A percentile compares a stretch with the other conserved stretches of the same genome.
These are phyloP conservation scores for Neostapfia colusana DNA, from an alignment of 176 grass and related monocot genomes.

Conservation along the genomic window DNA sequence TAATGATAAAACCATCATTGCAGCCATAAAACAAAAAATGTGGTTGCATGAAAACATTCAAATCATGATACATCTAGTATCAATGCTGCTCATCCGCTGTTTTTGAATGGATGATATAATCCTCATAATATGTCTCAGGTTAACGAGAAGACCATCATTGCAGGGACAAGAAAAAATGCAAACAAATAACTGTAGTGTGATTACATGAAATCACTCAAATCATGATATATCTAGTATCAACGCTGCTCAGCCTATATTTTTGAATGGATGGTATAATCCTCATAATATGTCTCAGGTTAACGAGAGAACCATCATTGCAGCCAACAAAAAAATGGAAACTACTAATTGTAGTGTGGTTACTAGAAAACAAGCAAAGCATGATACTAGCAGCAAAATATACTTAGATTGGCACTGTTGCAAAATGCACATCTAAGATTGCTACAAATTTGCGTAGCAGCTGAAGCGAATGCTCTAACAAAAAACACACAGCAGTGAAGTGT, in stretches of 20 bases:
- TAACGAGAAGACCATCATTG: slow-evolving; percentile 49
- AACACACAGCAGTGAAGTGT: neutral
- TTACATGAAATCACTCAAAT: neutral
- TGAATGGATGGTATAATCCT: slow-evolving; percentile 24
- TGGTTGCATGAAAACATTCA: neutral
- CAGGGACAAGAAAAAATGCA: slow-evolving; percentile 31
- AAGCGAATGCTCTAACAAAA: neutral
- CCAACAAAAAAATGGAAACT: neutral
- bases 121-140: slow-evolving; percentile 33
- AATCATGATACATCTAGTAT: neutral
- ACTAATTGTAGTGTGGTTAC: neutral
- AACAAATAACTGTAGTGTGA: neutral
- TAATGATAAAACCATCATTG: slow-evolving; percentile 42
- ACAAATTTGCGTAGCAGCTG: neutral
- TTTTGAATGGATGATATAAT: slow-evolving; percentile 29
- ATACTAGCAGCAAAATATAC: neutral
- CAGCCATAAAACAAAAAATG: neutral
- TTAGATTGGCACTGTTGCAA: neutral
- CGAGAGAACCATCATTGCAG: slow-evolving; percentile 49
- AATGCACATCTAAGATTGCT: neutral
- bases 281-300: slow-evolving; percentile 41
- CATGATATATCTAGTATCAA: neutral
- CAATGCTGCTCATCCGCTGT: slow-evolving; percentile 3
- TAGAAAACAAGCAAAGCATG: neutral
- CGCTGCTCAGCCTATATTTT: slow-evolving; percentile 24